These are phyloP conservation scores for Mycena polygramma DNA, from an alignment of 768 basidiomycete genomes.

Conservation along the genomic window DNA sequence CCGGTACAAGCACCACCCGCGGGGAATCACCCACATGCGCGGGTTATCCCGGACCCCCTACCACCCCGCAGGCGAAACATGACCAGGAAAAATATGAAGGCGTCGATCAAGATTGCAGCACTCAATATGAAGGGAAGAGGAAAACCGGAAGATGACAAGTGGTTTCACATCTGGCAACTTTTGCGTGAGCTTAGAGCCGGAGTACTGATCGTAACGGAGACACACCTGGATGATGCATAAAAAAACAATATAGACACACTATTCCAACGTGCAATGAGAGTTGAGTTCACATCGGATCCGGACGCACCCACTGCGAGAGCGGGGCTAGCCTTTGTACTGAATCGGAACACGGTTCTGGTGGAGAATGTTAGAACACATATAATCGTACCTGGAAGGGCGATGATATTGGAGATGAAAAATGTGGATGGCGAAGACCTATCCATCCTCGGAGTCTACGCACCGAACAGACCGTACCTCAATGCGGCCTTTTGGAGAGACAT, in stretches of 20 bases:
- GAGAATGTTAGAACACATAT: not conserved
- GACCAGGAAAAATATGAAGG: constrained; percentile 19
- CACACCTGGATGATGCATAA: constrained; percentile 19
- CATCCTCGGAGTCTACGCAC: constrained; percentile 53
- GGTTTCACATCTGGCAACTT: constrained; percentile 28
- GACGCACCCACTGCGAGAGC: not conserved
- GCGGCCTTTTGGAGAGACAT: constrained; percentile 46
- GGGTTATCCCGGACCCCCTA: not conserved
- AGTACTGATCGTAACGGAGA: constrained; percentile 31
- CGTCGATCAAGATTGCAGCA: constrained; percentile 20
- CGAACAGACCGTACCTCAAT: constrained; percentile 45
- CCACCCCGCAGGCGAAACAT: not conserved
- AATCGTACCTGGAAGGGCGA: constrained; percentile 38
- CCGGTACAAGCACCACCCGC: not conserved
- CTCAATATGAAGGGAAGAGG: constrained; percentile 31
- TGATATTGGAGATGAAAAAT: constrained; percentile 10
- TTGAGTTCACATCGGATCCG: constrained; percentile 11
- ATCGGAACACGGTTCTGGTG: constrained; percentile 29
- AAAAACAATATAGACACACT: constrained; percentile 3
- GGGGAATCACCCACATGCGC: not conserved
- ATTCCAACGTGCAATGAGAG: not conserved
- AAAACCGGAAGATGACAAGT: constrained; percentile 23
- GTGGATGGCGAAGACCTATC: not conserved
- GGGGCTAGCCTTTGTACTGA: constrained; percentile 37
- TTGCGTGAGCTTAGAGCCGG: constrained; percentile 24